A percentile compares a stretch with the other conserved stretches of the same genome.
Conservation (phyloP, 78 protist species). For the Protostelium mycophagum region DNA sequence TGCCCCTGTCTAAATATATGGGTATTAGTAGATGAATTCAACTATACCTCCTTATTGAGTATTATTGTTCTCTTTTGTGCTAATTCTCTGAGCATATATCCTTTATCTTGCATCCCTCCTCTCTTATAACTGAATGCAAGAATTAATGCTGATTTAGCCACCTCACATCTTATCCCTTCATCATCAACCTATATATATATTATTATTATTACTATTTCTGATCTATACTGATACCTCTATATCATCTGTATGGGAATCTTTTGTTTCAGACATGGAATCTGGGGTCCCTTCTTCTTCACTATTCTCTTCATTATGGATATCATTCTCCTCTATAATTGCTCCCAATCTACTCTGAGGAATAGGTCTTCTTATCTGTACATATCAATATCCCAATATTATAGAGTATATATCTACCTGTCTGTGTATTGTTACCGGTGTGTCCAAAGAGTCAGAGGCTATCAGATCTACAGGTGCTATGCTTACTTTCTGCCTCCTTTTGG, state of each 20-base stretch:
- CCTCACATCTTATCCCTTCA: slow-evolving; percentile 14
- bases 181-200: background rate
- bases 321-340: background rate
- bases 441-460: background rate
- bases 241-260: background rate
- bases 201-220: too few species aligned
- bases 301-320: background rate
- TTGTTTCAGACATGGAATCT: background rate
- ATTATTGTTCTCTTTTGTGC: slow-evolving; percentile 9
- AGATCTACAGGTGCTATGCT: background rate
- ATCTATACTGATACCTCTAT: background rate
- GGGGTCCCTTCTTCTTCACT: background rate
- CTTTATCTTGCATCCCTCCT: background rate
- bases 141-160: slow-evolving; percentile 12
- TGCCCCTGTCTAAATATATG: background rate
- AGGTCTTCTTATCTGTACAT: background rate
- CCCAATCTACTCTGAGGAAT: too few species aligned
- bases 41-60: slow-evolving; percentile 5
- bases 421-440: background rate
- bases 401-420: background rate
- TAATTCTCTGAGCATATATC: background rate
- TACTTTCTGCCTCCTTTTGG: background rate
- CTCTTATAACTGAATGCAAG: slow-evolving; percentile 7
- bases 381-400: background rate
- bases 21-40: background rate